phyloP scores from a whole-genome alignment of 129 eudicot genomes.

The Ambrosia trifida region DNA sequence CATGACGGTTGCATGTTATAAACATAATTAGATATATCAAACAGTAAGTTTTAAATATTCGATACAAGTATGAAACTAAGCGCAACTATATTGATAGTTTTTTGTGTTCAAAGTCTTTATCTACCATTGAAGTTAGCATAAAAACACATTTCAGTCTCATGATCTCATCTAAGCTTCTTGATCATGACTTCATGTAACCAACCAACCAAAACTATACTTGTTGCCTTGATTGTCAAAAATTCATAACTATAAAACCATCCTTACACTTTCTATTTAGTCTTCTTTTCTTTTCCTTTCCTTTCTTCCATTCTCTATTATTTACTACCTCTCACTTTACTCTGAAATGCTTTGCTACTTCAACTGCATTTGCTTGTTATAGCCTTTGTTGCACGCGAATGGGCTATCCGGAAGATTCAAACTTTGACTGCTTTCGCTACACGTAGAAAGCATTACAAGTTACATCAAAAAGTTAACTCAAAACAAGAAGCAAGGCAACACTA shows the following conservation, averaged over 20 bases:
- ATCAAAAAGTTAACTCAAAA: slow-evolving; percentile 14
- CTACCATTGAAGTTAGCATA: slow-evolving; percentile 40
- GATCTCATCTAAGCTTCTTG: slow-evolving; percentile 13
- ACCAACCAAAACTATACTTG: slow-evolving; percentile 37
- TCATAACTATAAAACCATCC: slow-evolving; percentile 18
- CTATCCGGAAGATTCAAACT: slow-evolving; percentile 67
- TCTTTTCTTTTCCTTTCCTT: slow-evolving; percentile 15
- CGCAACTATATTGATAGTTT: neutral
- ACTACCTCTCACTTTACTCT: slow-evolving; percentile 33
- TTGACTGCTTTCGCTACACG: slow-evolving; percentile 38
- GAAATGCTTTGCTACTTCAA: slow-evolving; percentile 24
- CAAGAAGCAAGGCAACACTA: neutral
- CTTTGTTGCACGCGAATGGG: slow-evolving; percentile 54
- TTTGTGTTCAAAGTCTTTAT: slow-evolving; percentile 19
- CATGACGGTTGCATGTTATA: no score
- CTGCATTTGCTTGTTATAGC: slow-evolving; percentile 45
- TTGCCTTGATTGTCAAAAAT: slow-evolving; percentile 15
- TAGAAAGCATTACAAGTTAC: slow-evolving; percentile 6
- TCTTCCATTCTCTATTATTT: slow-evolving; percentile 36
- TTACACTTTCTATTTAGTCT: slow-evolving; percentile 25
- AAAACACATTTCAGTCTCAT: slow-evolving; percentile 28
- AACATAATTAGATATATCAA: neutral
- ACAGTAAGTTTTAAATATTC: neutral
- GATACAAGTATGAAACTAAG: neutral
- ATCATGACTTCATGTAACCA: slow-evolving; percentile 20